A percentile compares a stretch with the other conserved stretches of the same genome.
Evolutionary conservation across 2,329 filamentous ascomycete genomes (phyloP).

Genomic region (Sporothrix pseudoabietina): DNA sequence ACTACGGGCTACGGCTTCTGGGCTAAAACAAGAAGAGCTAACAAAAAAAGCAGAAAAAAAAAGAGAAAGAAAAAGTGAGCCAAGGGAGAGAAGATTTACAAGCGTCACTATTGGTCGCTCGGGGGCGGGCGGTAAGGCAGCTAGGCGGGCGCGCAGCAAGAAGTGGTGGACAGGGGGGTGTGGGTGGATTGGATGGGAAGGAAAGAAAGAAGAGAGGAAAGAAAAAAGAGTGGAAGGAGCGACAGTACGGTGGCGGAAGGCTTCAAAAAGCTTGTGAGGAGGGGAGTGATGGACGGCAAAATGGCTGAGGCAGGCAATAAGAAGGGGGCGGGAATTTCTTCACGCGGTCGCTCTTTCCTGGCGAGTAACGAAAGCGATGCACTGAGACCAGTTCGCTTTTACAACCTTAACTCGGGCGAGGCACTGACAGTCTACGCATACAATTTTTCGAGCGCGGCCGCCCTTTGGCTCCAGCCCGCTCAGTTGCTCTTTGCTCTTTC

Average conservation of each 20-base stretch:
- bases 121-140: conserved; percentile 32
- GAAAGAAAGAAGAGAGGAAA: background rate
- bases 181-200: conserved; percentile 15
- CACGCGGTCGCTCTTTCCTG: background rate
- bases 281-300: conserved; percentile 14
- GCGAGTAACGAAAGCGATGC: background rate
- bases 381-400: background rate
- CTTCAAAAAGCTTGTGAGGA: background rate
- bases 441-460: background rate
- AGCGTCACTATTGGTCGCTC: conserved; percentile 33
- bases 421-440: background rate
- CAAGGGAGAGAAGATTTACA: conserved; percentile 24
- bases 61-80: conserved; percentile 20
- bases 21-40: conserved; percentile 18
- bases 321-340: conserved; percentile 30
- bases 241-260: conserved; percentile 14
- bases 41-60: conserved; percentile 17
- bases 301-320: conserved; percentile 27
- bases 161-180: conserved; percentile 25
- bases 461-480: background rate
- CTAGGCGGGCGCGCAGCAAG: conserved; percentile 29
- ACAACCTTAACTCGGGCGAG: background rate
- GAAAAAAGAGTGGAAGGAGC: conserved; percentile 10
- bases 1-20: background rate
- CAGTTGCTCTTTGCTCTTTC: conserved; percentile 16